Percentiles rank a stretch among this genome's conserved stretches.
phyloP scores from a whole-genome alignment of 2,329 filamentous ascomycete species.

The Arthroderma sp. region DNA sequence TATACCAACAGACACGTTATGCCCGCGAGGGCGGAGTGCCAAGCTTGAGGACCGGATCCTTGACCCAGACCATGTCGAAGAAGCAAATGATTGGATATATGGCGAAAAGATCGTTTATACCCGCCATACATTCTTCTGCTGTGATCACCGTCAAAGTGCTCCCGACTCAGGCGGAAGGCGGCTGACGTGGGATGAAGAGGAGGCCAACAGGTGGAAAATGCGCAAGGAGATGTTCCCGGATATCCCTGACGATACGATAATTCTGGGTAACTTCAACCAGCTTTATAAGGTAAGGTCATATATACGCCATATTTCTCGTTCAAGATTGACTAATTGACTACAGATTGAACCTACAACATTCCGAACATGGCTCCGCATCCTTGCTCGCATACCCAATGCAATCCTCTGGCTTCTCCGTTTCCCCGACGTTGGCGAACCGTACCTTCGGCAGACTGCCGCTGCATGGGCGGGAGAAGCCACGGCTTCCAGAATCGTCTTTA shows the following conservation, averaged over 20 bases:
- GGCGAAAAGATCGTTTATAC: constrained; percentile 95
- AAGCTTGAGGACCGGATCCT: constrained; percentile 54
- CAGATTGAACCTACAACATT: constrained; percentile 96
- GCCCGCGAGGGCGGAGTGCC: constrained; percentile 64
- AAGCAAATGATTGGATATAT: constrained; percentile 77
- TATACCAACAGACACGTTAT: constrained; percentile 66
- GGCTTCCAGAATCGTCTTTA: constrained; percentile 79
- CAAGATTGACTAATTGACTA: background rate
- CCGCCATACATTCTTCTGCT: constrained; percentile 93
- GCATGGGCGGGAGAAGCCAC: constrained; percentile 77
- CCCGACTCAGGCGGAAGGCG: constrained; percentile 53
- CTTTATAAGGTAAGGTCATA: constrained; percentile 68
- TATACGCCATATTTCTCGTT: background rate
- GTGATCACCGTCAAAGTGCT: constrained; percentile 86
- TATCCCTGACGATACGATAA: constrained; percentile 69
- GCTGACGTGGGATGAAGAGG: constrained; percentile 73
- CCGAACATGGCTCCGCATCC: constrained; percentile 85
- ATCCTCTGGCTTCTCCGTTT: constrained; percentile 95
- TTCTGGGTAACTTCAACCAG: constrained; percentile 96
- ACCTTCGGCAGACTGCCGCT: constrained; percentile 66
- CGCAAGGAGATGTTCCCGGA: constrained; percentile 80
- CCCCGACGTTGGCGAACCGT: constrained; percentile 78
- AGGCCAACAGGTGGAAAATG: constrained; percentile 75
- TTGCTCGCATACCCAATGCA: constrained; percentile 71
- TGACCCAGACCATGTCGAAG: constrained; percentile 53